Percentiles rank a stretch among this genome's conserved stretches.
Conservation (phyloP, 176 grass and related monocot species). For the Themeda triandra region DNA sequence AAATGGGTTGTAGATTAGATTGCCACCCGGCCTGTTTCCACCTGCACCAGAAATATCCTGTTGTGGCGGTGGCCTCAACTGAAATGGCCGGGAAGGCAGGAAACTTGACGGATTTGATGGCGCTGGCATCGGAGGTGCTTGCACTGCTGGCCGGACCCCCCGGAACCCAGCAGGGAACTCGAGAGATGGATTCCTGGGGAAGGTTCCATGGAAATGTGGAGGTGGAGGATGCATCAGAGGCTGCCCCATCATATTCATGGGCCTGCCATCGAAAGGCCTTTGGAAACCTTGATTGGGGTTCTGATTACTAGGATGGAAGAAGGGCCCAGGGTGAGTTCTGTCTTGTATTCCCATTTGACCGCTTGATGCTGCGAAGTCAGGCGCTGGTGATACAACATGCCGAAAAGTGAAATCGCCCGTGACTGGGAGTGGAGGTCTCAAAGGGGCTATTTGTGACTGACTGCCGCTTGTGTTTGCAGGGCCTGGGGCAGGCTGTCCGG, state of each 20-base stretch:
- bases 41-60: constrained; percentile 28
- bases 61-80: constrained; percentile 28
- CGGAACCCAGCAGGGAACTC: constrained; percentile 30
- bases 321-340: constrained; percentile 15
- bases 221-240: constrained; percentile 31
- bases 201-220: constrained; percentile 30
- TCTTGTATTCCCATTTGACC: constrained; percentile 27
- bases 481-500: constrained; percentile 15
- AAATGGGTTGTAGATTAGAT: constrained; percentile 68
- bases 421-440: constrained; percentile 50
- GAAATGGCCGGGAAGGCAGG: constrained; percentile 25
- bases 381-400: constrained; percentile 24
- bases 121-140: constrained; percentile 9
- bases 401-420: constrained; percentile 75
- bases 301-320: constrained; percentile 43
- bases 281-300: constrained; percentile 46
- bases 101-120: constrained; percentile 26
- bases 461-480: constrained; percentile 21
- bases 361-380: neutral
- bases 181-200: constrained; percentile 31
- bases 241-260: constrained; percentile 12
- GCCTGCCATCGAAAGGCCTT: constrained; percentile 33
- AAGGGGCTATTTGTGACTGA: constrained; percentile 10
- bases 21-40: constrained; percentile 31
- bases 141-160: constrained; percentile 30